These are phyloP conservation scores for Eucalyptus guilfoylei DNA, from an alignment of 345 rosid genomes.

Conservation along the genomic window DNA sequence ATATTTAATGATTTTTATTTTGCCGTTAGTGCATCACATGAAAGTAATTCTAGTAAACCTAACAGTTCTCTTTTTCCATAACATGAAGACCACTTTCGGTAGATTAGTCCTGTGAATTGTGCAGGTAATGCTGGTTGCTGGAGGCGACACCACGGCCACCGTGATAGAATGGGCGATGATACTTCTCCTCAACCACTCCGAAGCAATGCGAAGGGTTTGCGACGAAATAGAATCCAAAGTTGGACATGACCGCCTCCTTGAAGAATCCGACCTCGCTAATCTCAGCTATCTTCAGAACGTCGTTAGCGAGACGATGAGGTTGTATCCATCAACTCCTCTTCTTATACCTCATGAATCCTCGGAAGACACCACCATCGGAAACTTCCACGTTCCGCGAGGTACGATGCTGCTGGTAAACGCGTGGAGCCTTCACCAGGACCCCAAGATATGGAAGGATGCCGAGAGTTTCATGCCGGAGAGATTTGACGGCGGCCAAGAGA, in stretches of 20 bases:
- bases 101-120: not conserved
- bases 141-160: not conserved
- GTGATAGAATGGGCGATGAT: not conserved
- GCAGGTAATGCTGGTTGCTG: not conserved
- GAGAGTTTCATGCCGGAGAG: conserved; percentile 1
- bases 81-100: not conserved
- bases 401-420: conserved; percentile 16
- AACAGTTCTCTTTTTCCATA: not conserved
- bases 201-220: not conserved
- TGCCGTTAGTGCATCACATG: not conserved
- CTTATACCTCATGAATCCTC: conserved; percentile 7
- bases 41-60: not conserved
- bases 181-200: not conserved
- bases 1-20: not conserved
- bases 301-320: conserved; percentile 10
- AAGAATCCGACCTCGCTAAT: not conserved
- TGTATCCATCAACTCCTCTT: not conserved
- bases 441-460: conserved; percentile 4
- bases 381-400: conserved; percentile 11
- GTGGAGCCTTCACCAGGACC: conserved; percentile 21
- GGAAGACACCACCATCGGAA: conserved; percentile 2
- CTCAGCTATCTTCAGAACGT: not conserved
- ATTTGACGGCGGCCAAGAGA: not conserved
- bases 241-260: not conserved
- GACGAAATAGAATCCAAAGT: not conserved